Percentiles rank a stretch among this genome's conserved stretches.
These are phyloP conservation scores for Pseudocercospora musae DNA, from an alignment of 2,329 filamentous ascomycete genomes.

Conservation along the genomic window DNA sequence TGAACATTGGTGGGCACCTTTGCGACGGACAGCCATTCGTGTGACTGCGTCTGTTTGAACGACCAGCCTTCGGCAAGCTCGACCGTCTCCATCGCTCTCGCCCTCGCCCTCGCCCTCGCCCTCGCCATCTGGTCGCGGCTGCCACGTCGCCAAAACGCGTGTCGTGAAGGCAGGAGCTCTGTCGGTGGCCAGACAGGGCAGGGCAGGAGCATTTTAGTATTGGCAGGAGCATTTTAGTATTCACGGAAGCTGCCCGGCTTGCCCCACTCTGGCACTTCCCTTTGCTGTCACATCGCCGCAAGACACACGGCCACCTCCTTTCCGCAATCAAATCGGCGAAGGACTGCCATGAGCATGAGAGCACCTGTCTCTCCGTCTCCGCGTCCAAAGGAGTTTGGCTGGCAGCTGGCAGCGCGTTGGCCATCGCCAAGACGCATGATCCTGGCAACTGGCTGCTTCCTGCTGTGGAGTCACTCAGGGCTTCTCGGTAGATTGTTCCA, in stretches of 20 bases:
- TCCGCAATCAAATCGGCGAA: slow-evolving; percentile 12
- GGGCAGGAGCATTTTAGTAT: no score
- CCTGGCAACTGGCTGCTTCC: no score
- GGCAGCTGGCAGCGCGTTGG: background rate
- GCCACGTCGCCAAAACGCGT: no score
- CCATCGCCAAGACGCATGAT: background rate
- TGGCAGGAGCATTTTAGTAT: no score
- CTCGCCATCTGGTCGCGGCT: no score
- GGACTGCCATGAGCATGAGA: background rate
- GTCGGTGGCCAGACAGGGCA: background rate
- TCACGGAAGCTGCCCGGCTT: background rate
- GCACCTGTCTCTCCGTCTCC: slow-evolving; percentile 10
- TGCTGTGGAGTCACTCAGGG: background rate
- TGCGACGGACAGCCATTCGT: slow-evolving; percentile 45
- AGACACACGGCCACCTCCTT: slow-evolving; percentile 8
- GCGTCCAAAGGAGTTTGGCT: slow-evolving; percentile 11
- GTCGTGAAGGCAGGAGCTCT: background rate
- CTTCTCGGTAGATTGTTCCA: background rate
- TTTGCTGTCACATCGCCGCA: background rate
- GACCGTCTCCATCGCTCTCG: slow-evolving; percentile 22
- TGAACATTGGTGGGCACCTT: slow-evolving; percentile 49
- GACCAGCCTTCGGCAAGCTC: slow-evolving; percentile 42
- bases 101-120: no score
- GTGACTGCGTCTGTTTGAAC: slow-evolving; percentile 45
- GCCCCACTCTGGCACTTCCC: background rate